Base-by-base conservation (phyloP, 1,284 basidiomycete species). In the Cryptococcus hybrid region DNA sequence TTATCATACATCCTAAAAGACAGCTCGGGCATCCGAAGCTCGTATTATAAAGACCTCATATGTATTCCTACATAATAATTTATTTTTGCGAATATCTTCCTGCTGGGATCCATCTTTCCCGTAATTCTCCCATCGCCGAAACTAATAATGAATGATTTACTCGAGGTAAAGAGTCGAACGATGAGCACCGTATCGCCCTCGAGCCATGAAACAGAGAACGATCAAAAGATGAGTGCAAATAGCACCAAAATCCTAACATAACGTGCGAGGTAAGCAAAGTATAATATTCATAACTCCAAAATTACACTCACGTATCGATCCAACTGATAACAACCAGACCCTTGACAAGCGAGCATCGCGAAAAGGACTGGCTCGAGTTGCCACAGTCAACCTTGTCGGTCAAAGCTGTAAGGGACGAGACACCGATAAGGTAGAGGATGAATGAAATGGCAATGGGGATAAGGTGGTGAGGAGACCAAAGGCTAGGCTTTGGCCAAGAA, bases 381-480 rank as follows among this genome's bases (percentile, higher is more conserved):
- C 69, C 67, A 65, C 79, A 80, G 55, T 59, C 54, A 52, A 75
- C 65, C 48, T 64, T 68, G 64, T 67, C 60, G 44, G 73, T 77
- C 37, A 78, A 62, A 11, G 71, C 77, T 6, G 77, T 79, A 42
- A 79, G 63, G 3, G 75, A 68, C 0, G 76, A 60, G 1, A 67
- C 56, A 39, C 79, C 79, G 60, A 79, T 78, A 42, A 79, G 55
- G 73, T 73, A 75, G 35, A 80, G 72, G 62, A 80, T 61, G 59
- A 70, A 69, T 18, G 64, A 68, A 59, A 80, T 75, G 24, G 64
- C 54, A 47, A 76, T 60, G 13, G 70, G 66, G 57, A 79, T 55
- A 44, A 79, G 59, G 64, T 79, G 75, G 71, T 59, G 42, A 79
- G 57, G 62, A 80, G 70, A 44, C 79, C 79, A 51, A 78, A 79